A percentile compares a stretch with the other conserved stretches of the same genome.
These are phyloP conservation scores for Huntiella moniliformis DNA, from an alignment of 2,329 filamentous ascomycete genomes.

Conservation along the genomic window DNA sequence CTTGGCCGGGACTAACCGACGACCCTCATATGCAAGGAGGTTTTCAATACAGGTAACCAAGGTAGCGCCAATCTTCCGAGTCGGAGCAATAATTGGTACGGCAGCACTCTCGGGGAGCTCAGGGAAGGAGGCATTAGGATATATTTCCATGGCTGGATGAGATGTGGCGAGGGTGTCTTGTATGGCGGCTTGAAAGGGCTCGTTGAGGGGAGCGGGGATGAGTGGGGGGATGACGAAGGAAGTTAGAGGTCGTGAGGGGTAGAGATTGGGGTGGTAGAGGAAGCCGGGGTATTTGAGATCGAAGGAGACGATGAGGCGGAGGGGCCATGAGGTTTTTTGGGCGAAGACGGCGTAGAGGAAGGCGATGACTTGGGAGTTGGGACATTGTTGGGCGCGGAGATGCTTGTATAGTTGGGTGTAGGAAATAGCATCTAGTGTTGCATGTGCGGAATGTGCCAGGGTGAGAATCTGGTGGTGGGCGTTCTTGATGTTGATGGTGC, in stretches of 20 bases:
- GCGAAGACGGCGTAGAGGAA: slow-evolving; percentile 19
- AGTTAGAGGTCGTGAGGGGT: neutral
- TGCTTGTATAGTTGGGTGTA: slow-evolving; percentile 7
- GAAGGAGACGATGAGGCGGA: slow-evolving; percentile 16
- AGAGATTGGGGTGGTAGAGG: neutral
- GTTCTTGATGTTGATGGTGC: neutral
- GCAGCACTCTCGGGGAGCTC: neutral
- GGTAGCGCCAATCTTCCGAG: no score
- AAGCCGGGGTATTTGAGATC: slow-evolving; percentile 9
- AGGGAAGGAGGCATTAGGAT: neutral
- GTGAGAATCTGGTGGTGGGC: neutral
- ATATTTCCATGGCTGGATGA: neutral
- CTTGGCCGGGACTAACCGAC: no score
- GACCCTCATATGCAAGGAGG: no score
- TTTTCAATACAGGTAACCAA: no score
- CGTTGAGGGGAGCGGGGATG: slow-evolving; percentile 6
- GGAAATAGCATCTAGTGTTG: neutral
- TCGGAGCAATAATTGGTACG: no score
- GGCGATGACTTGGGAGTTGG: slow-evolving; percentile 17
- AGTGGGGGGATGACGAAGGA: slow-evolving; percentile 10
- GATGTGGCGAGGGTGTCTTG: neutral
- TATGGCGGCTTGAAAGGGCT: neutral
- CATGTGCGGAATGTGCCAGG: neutral
- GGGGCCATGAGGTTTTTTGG: slow-evolving; percentile 14
- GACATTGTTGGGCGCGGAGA: slow-evolving; percentile 5